phyloP scores from a whole-genome alignment of 2,329 filamentous ascomycete genomes.

The Arthrobotrys pseudoclavata region DNA sequence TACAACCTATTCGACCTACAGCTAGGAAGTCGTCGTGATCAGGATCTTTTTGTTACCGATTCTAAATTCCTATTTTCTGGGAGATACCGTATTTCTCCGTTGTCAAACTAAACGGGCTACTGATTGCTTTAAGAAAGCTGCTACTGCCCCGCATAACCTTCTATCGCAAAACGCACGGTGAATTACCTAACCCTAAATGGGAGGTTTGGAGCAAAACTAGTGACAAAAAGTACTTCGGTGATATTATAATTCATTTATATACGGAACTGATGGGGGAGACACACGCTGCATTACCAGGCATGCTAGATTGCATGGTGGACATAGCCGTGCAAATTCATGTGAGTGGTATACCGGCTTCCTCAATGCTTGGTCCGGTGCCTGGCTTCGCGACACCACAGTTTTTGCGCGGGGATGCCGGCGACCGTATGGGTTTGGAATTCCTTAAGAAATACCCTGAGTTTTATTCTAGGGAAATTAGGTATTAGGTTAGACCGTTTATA shows the following conservation, averaged over 20 bases:
- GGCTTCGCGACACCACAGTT: background rate
- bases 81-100: background rate
- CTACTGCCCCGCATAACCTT: background rate
- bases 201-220: background rate
- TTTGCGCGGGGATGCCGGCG: background rate
- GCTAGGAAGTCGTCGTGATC: background rate
- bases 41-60: background rate
- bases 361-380: background rate
- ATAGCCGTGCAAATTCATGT: constrained; percentile 1
- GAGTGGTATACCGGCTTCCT: background rate
- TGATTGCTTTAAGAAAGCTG: background rate
- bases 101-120: background rate
- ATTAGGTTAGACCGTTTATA: background rate
- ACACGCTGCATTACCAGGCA: background rate
- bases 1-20: background rate
- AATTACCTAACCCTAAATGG: background rate
- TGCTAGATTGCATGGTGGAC: constrained; percentile 32
- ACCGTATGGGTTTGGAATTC: background rate
- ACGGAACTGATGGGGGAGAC: background rate
- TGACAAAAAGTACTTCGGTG: background rate
- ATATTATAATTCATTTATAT: background rate
- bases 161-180: background rate
- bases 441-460: background rate
- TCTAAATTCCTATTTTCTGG: background rate
- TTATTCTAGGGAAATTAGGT: background rate